phyloP scores from a whole-genome alignment of 495 filamentous ascomycete species.

The Daldinia vernicosa region DNA sequence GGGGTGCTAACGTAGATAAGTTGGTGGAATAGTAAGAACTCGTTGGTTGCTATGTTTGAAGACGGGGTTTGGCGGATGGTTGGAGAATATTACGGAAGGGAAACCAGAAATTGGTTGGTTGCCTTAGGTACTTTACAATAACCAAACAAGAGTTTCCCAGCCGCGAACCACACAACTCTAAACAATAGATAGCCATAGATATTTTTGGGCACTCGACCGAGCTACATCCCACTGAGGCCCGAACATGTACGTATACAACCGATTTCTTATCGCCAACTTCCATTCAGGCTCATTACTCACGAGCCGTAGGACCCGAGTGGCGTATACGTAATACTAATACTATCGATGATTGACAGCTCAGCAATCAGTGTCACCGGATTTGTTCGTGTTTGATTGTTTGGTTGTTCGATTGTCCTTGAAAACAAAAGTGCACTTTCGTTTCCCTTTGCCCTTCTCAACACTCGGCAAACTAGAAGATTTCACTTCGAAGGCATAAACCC shows the following conservation, averaged over 20 bases:
- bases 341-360: slow-evolving; percentile 33
- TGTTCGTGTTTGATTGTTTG: neutral
- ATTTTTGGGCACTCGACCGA: slow-evolving; percentile 31
- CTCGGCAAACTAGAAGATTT: slow-evolving; percentile 3
- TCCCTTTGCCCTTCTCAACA: neutral
- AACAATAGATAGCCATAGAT: slow-evolving; percentile 18
- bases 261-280: neutral
- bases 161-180: slow-evolving; percentile 20
- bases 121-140: slow-evolving; percentile 10
- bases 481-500: slow-evolving; percentile 4
- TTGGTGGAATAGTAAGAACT: neutral
- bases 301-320: slow-evolving; percentile 28
- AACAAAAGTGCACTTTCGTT: slow-evolving; percentile 33
- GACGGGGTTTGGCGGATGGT: neutral
- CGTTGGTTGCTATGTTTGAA: neutral
- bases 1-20: neutral
- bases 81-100: slow-evolving; percentile 1
- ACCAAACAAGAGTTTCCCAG: slow-evolving; percentile 24
- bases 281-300: neutral
- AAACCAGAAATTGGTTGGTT: slow-evolving; percentile 19
- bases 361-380: slow-evolving; percentile 34
- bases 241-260: slow-evolving; percentile 14
- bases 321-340: slow-evolving; percentile 28
- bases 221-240: neutral
- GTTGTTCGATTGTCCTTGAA: neutral